Base-by-base conservation (phyloP, 2,329 filamentous ascomycete species). In the Cryphonectria radicalis region DNA sequence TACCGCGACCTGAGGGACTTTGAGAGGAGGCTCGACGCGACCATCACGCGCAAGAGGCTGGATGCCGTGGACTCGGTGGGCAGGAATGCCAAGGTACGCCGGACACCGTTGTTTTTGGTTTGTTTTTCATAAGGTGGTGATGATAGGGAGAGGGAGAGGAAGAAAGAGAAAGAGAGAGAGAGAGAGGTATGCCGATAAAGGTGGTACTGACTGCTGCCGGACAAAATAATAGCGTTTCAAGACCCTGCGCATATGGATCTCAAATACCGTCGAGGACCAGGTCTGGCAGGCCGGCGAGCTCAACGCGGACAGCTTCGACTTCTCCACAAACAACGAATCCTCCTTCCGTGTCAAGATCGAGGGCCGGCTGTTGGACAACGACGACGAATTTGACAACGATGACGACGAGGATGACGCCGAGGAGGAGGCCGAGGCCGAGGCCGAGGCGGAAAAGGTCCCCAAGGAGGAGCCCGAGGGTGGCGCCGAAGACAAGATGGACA, bases 341-440 rank as follows among this genome's bases (percentile, higher is more conserved):
- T 92, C 91, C 14, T 99, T 95, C 80, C 90, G 91, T 70, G 93
- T 99, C 75, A 97, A 95, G 83, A 95, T 99, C 73, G 93, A 98
- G 81, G 96, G 94, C 59, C 89, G 92, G 42, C 83, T 98, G 68
- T 85, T 98, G 35, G 92, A 94, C 74, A 90, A 93, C 68, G 85
- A 89, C 22, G 86, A 88, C 60, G 85, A 89, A 10, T 84, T 86
- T 46, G 84, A 86, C 17, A 81, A 84, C 66, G 28, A 28, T 28
- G 85, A 84, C 28, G 84, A 85, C 72, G 81, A 82, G 8, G 80
- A 81, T 71, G 55, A 65, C 8, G 80, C 81, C 19, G 85, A 88
- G 71, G 80, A 79, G 19, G 84, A 87, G 73, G 83, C 17, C 57
- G 85, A 89, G 8, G 84, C 86, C 19, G 84, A 87, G 73, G 83